Conservation (phyloP, 495 filamentous ascomycete species). For the Tuber umbilicatum region DNA sequence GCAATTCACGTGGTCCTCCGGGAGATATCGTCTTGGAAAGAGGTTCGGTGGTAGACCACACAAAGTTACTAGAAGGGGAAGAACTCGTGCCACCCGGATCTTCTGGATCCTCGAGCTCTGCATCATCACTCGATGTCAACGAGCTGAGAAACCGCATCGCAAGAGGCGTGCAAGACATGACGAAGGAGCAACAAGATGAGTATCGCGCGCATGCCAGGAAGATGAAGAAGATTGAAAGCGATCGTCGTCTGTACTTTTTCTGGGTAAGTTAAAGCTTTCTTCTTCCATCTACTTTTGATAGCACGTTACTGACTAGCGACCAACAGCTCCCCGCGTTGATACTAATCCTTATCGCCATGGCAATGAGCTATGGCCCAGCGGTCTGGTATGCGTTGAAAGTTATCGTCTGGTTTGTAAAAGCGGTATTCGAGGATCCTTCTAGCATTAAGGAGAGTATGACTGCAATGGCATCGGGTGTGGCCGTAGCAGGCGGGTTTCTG, state of each 20-base stretch:
- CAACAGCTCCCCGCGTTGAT: slow-evolving; percentile 55
- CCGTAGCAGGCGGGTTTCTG: slow-evolving; percentile 43
- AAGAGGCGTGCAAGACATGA: slow-evolving; percentile 42
- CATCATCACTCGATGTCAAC: slow-evolving; percentile 28
- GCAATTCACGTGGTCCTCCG: slow-evolving; percentile 38
- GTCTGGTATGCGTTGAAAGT: slow-evolving; percentile 49
- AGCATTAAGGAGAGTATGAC: slow-evolving; percentile 35
- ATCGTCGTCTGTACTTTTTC: slow-evolving; percentile 75
- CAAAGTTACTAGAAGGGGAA: slow-evolving; percentile 42
- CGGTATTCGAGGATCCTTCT: slow-evolving; percentile 43
- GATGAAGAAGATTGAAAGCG: slow-evolving; percentile 65
- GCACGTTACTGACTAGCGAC: slow-evolving; percentile 31
- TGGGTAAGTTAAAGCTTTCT: slow-evolving; percentile 57
- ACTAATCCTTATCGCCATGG: slow-evolving; percentile 59
- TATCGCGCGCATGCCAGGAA: slow-evolving; percentile 64
- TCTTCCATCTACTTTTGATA: slow-evolving; percentile 6
- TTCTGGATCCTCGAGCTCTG: slow-evolving; percentile 38
- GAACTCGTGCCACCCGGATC: slow-evolving; percentile 48
- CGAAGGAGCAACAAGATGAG: slow-evolving; percentile 67
- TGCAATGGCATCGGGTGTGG: slow-evolving; percentile 43
- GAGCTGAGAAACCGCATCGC: slow-evolving; percentile 36
- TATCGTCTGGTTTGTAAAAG: slow-evolving; percentile 47
- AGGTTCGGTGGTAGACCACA: slow-evolving; percentile 54
- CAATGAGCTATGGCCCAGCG: slow-evolving; percentile 54
- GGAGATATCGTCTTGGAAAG: slow-evolving; percentile 56